Evolutionary conservation across 768 basidiomycete species (phyloP), one percentile per base, ranked within the genome.

Genomic region (Boletus fagicola): DNA sequence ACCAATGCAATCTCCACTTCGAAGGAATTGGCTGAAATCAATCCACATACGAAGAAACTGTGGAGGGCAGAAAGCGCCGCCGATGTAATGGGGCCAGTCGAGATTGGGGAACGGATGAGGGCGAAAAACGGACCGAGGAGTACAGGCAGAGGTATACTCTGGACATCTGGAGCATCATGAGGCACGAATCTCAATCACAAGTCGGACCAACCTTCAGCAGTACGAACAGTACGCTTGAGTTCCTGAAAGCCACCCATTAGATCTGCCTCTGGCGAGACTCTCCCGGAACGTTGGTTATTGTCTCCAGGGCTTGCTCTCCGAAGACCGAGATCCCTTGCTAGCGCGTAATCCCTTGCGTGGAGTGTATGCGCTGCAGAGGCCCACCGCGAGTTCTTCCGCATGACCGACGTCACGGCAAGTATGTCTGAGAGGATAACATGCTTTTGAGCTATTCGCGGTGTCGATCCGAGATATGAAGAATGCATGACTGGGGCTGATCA

Each of bases 341-440:
- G 75, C 2, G 84, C 81, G 20, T 86, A 82, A 66, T 88, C 88
- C 61, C 83, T 79, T 49, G 82, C 75, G 43, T 80, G 78, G 65
- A 84, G 78, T 26, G 82, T 82, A 65, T 85, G 83, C 28, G 81
- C 82, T 45, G 83, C 82, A 13, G 90, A 85, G 18, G 95, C 90
- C 96, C 96, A 98, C 44, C 97, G 85, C 46, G 95, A 94, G 75
- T 98, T 98, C 78, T 94, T 93, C 72, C 96, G 90, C 95, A 99
- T 98, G 20, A 85, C 82, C 2, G 92, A 90, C 36, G 94, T 97
- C 62, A 98, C 92, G 18, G 91, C 80, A 50, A 94, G 81, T 59
- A 98, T 90, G 78, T 98, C 94, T 43, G 94, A 88, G 59, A 90
- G 84, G 35, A 98, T 72, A 43, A 97, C 82, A 80, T 94, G 89